Evolutionary conservation across 768 basidiomycete species (phyloP).

Genomic region (Leccinum obscurum): DNA sequence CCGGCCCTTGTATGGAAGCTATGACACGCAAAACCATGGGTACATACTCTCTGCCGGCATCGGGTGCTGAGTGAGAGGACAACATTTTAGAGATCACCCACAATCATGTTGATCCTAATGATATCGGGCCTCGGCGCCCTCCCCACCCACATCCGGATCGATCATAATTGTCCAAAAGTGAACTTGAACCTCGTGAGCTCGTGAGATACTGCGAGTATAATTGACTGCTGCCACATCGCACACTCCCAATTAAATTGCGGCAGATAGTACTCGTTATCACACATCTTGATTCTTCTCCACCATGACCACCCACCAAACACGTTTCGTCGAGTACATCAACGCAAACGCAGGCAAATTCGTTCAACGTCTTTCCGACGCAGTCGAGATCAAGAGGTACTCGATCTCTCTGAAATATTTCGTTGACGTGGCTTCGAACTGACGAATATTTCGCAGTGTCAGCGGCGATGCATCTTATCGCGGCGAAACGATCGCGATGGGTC

Average conservation of each 20-base stretch:
- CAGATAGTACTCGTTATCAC: not conserved
- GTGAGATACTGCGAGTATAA: not conserved
- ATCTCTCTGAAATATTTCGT: constrained; percentile 1
- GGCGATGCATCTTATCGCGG: constrained; percentile 68
- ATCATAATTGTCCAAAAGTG: constrained; percentile 1
- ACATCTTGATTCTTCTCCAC: constrained; percentile 1
- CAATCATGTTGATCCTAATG: not conserved
- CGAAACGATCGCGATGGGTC: constrained; percentile 84
- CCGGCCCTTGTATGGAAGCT: not conserved
- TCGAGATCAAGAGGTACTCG: constrained; percentile 73
- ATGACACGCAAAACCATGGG: not conserved
- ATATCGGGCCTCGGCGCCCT: not conserved
- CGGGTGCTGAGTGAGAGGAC: too few relatives aligned
- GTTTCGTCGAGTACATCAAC: constrained; percentile 57
- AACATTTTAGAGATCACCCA: too few relatives aligned
- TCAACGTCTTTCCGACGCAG: constrained; percentile 73
- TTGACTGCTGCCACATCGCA: not conserved
- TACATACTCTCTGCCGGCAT: too few relatives aligned
- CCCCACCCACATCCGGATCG: not conserved
- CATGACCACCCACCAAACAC: constrained; percentile 37
- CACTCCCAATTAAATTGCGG: not conserved
- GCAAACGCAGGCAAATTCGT: constrained; percentile 73
- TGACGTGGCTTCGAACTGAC: not conserved
- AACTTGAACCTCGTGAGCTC: not conserved
- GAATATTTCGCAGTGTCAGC: constrained; percentile 49